Conservation (phyloP, 2,329 filamentous ascomycete genomes). For the Colletotrichum shisoi region DNA sequence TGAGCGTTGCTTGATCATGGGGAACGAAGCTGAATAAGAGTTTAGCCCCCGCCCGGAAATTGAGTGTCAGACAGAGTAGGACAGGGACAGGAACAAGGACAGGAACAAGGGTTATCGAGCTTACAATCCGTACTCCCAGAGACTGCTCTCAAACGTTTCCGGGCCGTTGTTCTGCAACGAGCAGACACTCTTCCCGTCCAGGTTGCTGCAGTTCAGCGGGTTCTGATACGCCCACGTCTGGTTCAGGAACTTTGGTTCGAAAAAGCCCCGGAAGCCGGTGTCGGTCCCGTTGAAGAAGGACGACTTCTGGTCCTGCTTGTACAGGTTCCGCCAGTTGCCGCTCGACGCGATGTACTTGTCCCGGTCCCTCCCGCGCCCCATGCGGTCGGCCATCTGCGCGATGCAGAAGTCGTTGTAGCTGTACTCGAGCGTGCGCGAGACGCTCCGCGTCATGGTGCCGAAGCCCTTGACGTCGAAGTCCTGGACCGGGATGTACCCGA, state of each 20-base stretch:
- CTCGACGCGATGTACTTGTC: conserved; percentile 68
- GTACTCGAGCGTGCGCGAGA: conserved; percentile 79
- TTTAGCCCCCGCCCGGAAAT: not conserved
- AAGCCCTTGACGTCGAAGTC: conserved; percentile 72
- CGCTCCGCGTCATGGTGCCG: conserved; percentile 74
- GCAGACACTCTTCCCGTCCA: conserved; percentile 65
- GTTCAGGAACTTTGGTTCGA: conserved; percentile 73
- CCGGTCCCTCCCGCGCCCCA: conserved; percentile 64
- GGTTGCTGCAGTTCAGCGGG: conserved; percentile 67
- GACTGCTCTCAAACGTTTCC: conserved; percentile 76
- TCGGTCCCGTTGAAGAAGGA: conserved; percentile 60
- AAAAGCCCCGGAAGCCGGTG: conserved; percentile 74
- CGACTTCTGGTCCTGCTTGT: conserved; percentile 66
- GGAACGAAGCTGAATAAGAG: conserved; percentile 56
- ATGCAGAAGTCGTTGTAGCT: conserved; percentile 80
- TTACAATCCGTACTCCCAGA: conserved; percentile 77
- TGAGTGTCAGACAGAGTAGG: too few relatives aligned
- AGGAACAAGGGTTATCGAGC: conserved; percentile 44
- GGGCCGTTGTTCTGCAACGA: conserved; percentile 66
- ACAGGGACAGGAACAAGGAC: rapidly evolving
- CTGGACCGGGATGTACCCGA: conserved; percentile 75
- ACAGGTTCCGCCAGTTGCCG: conserved; percentile 73
- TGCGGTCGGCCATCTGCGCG: conserved; percentile 64
- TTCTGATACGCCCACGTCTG: conserved; percentile 74
- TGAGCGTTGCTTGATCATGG: conserved; percentile 62